Conservation (phyloP, 441 rosid species). For the Gossypium lobatum region DNA sequence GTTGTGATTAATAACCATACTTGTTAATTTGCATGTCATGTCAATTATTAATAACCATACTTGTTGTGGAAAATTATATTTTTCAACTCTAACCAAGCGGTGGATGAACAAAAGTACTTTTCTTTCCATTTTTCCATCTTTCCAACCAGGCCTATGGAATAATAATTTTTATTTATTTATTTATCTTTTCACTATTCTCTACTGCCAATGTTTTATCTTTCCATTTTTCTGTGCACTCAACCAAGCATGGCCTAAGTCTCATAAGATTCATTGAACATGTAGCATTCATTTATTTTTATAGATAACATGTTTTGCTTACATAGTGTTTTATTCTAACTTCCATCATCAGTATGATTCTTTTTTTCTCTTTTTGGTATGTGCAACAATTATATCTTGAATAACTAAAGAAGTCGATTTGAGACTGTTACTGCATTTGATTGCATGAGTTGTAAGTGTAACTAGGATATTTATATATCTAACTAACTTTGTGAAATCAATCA, state of each 20-base stretch:
- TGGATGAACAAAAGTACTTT: background rate
- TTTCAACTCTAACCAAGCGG: background rate
- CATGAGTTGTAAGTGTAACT: background rate
- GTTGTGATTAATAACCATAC: background rate
- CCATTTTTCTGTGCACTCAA: background rate
- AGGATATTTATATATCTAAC: background rate
- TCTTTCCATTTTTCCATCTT: background rate
- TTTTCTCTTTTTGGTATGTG: background rate
- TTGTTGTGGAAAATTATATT: background rate
- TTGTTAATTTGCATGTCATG: slow-evolving; percentile 5
- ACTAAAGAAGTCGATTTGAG: background rate
- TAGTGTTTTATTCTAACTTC: background rate
- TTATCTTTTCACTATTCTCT: background rate
- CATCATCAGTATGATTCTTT: background rate
- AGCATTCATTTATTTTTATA: background rate
- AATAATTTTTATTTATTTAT: background rate
- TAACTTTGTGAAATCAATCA: background rate
- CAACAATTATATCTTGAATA: background rate
- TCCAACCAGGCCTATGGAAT: background rate
- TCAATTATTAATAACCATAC: background rate
- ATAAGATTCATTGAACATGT: background rate
- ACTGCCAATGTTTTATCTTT: background rate
- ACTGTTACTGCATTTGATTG: background rate
- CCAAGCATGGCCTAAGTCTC: background rate
- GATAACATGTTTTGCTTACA: background rate